Evolutionary conservation across 768 basidiomycete species (phyloP), one percentile per base, ranked within the genome.

Genomic region (Hypholoma fasciculare): DNA sequence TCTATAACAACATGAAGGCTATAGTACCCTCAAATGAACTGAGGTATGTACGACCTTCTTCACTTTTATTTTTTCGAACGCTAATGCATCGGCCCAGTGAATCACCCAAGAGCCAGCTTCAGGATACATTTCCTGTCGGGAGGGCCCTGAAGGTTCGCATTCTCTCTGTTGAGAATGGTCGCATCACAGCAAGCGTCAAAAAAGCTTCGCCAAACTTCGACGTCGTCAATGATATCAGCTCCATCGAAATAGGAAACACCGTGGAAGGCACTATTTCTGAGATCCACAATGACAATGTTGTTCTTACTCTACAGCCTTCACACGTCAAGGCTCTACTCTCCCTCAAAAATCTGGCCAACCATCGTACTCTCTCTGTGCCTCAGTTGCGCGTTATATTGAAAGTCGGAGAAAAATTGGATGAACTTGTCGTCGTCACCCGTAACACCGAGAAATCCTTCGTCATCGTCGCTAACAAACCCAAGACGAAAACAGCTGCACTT

Each of bases 1-100:
- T 97, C 64, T 99, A 89, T 69, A 96, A 94, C 61, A 90, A 90
- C 54, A 63, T 96, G 56, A 89, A 91, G 65, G 97, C 92, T 1
- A 76, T 88, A 42, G 82, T 99, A 2, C 91, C 94, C 3, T 72
- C 81, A 8, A 85, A 81, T 52, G 97, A 98, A 77, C 85, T 89
- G 11, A 91, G 89, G 93, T 94, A 72, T 43, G 23, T 23, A 23
- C 23, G 23, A 23, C 23, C 23, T 23, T 23, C 23, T 23, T 23
- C 23, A 4, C n/a, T 13, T 3, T 50, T 38, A 26, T 49, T 39
- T 7, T 12, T 39, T 53, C 27, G 26, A 30, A 34, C 7, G 38
- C 30, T 36, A 56, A 63, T 49, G 47, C 9, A 53, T 55, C 38
- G 19, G 30, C 30, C 7, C 58, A 97, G 94, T 66, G 93, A 96